Percentiles rank a stretch among this genome's conserved stretches.
Evolutionary conservation across 2,329 filamentous ascomycete genomes (phyloP).

Genomic region (Moelleriella libera): DNA sequence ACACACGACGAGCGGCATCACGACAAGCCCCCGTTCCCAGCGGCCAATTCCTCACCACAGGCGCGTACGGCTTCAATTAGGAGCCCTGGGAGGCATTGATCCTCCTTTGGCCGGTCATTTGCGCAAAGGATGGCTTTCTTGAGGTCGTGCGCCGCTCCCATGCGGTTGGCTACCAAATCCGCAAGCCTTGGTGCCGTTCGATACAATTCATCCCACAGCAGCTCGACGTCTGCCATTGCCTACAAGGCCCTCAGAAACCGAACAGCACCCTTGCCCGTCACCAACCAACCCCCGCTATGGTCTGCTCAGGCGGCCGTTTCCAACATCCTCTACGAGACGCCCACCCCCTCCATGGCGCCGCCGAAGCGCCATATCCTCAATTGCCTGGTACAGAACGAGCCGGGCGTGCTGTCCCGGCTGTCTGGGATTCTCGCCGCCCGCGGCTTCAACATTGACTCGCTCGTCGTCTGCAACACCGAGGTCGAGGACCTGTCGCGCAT

Average conservation of each 20-base stretch:
- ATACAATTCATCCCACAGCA: conserved; percentile 33
- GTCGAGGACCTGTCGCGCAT: conserved; percentile 94
- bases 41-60: too few relatives aligned
- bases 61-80: too few relatives aligned
- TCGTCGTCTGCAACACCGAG: conserved; percentile 96
- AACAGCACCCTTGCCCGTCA: conserved; percentile 70
- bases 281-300: conserved; percentile 61
- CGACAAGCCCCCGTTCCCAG: too few relatives aligned
- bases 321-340: conserved; percentile 98
- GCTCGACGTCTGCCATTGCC: conserved; percentile 82
- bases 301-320: conserved; percentile 91
- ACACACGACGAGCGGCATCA: too few relatives aligned
- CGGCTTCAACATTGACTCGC: conserved; percentile 97
- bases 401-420: conserved; percentile 88
- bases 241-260: conserved; percentile 95
- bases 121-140: conserved; percentile 28
- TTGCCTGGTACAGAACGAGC: conserved; percentile 97
- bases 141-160: conserved; percentile 24
- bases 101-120: too few relatives aligned
- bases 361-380: conserved; percentile 94
- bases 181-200: conserved; percentile 17
- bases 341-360: conserved; percentile 65
- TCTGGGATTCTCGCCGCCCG: conserved; percentile 91
- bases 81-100: too few relatives aligned
- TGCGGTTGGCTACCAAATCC: conserved; percentile 18